Base-by-base conservation (phyloP, 169 alveolate species). In the Theileria parva region DNA sequence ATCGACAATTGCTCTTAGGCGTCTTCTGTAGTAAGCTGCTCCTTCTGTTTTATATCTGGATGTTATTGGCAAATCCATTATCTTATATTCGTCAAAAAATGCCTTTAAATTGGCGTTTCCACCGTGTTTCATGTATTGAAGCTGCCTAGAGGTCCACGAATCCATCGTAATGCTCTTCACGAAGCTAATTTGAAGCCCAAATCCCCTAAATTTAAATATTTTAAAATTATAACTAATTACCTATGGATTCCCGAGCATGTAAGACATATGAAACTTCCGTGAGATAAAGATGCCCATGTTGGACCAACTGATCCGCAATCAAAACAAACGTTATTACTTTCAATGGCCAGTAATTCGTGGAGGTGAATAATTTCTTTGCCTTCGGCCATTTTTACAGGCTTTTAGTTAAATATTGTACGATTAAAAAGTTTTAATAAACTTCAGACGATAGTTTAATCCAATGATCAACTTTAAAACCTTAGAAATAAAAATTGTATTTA, bases 261-360 rank as follows among this genome's bases (percentile, higher is more conserved):
- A 57, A 95, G 89, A 81, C 99, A 97, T 50, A 97, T 88, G 87
- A 96, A 94, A 69, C 96, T 95, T 21, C 98, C 98, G 86, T 96
- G 96, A 53, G 95, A 95, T n/a, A 97, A 94, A 27, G 98, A 94
- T 27, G 98, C 97, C 99, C 99, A 97, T 71, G 96, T 93, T 9
- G 99, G 98, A 13, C 96, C 96, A 25, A 92, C 78, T 4, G 95
- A 81, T 11, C 96, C 92, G 77, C 94, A 89, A 55, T 89, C 94
- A 68, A 89, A 89, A 57, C 94, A 89, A 34, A 63, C 71, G 64
- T 80, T 78, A 63, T 89, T 89, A 37, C 86, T 77, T 39, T 75
- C 78, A n/a, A 44, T 71, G 61, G 81, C 76, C 13, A 83, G 55
- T 6, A 83, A 81, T 73, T 83, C 86, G 23, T 69, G 86, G 39